Evolutionary conservation across 1,139 yeast species (phyloP), one percentile per base, ranked within the genome.

Genomic region (Candida dubliniensis): DNA sequence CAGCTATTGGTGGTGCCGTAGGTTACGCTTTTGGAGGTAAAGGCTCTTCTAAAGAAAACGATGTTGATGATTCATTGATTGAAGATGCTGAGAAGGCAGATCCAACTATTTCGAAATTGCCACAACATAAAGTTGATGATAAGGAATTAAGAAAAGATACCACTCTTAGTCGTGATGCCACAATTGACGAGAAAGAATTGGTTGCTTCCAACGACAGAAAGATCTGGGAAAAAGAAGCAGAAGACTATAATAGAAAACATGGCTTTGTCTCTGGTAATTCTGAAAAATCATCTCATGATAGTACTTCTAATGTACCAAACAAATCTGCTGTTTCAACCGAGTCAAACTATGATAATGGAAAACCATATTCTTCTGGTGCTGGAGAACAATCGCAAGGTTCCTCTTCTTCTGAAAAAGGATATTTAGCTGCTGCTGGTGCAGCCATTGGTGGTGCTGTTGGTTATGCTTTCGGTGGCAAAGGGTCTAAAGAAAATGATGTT

Each of bases 171-270:
- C 10, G 15, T 18, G 24, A 29, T 30, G 42, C 43, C 11, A 30
- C 38, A 6, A 4, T 14, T 8, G 4, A 10, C 9, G 45, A 43
- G 23, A 29, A 18, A 4, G 34, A 41, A 40, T 8, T 46, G 11
- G 44, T 40, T 33, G 40, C 33, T 18, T 38, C 27, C 8, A 44
- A 49, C 18, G 49, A 46, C 32, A 33, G 48, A 10, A 45, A 44
- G 11, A 38, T 47, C 8, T 47, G 53, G 41, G 69, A 63, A 42
- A 57, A 52, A 2, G 64, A 58, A 8, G 60, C 63, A 30, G 60
- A 54, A 23, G 56, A 56, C 4, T 55, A 63, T 53, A 66, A 66
- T 56, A 63, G 57, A 50, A 53, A 64, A 50, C 65, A 57, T 40
- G 69, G 68, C 3, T 47, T 53, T 44, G 52, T 51, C 38, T 4